Conservation (phyloP, 495 filamentous ascomycete species). For the Penicillium paradoxum region DNA sequence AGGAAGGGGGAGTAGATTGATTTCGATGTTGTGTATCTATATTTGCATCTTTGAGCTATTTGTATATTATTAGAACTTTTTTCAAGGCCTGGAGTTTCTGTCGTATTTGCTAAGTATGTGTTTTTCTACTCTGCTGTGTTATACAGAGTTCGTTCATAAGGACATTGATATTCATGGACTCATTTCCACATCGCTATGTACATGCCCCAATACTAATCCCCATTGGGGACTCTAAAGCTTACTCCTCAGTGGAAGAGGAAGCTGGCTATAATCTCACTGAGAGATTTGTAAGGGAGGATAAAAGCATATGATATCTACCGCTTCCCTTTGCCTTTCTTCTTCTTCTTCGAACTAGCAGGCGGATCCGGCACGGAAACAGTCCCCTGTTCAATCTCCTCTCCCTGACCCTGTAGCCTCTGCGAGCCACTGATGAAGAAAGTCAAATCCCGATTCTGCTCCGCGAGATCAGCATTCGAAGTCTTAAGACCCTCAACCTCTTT, state of each 20-base stretch:
- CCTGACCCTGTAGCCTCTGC: constrained; percentile 69
- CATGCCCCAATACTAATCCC: neutral
- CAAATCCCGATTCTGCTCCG: constrained; percentile 86
- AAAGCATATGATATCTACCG: constrained; percentile 3
- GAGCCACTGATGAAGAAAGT: constrained; percentile 81
- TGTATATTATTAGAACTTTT: constrained; percentile 4
- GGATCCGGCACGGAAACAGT: constrained; percentile 49
- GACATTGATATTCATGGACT: neutral
- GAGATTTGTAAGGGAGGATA: no score
- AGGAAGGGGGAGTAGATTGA: constrained; percentile 50
- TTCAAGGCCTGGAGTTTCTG: neutral
- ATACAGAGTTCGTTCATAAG: neutral
- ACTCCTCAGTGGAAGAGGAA: neutral
- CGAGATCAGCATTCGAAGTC: constrained; percentile 55
- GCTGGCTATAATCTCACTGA: no score
- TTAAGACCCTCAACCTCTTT: constrained; percentile 51
- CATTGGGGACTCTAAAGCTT: neutral
- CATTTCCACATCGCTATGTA: neutral
- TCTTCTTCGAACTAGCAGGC: constrained; percentile 51
- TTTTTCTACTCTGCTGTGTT: neutral
- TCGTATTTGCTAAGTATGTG: neutral
- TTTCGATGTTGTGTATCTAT: neutral
- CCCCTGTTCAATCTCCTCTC: constrained; percentile 56
- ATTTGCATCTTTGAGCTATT: constrained; percentile 4
- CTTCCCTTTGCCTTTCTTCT: constrained; percentile 33